Percentiles rank a stretch among this genome's conserved stretches.
These are phyloP conservation scores for Phaeodactylum tricornutum DNA, from an alignment of 108 stramenopile species.

Conservation along the genomic window DNA sequence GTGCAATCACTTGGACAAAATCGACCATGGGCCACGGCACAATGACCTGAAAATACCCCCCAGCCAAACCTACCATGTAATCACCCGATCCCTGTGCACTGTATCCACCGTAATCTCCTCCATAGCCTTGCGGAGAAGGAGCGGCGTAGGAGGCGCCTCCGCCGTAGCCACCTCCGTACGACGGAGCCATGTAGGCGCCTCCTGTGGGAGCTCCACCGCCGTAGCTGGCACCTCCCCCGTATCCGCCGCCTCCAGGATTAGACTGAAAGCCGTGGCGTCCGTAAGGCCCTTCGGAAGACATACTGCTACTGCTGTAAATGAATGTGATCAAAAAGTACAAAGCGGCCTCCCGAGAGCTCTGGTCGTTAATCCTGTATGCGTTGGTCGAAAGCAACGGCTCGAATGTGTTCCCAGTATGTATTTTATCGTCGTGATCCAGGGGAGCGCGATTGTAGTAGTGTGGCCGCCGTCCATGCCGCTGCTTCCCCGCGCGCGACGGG, in stretches of 20 bases:
- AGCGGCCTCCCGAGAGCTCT: too few relatives aligned
- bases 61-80: slow-evolving; percentile 19
- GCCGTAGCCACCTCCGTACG: slow-evolving; percentile 19
- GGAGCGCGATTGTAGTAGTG: too few relatives aligned
- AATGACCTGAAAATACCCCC: neutral
- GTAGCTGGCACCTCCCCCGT: slow-evolving; percentile 26
- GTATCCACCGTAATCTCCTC: slow-evolving; percentile 33
- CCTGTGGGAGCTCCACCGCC: slow-evolving; percentile 7
- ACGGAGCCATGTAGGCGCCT: slow-evolving; percentile 42
- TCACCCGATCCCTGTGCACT: slow-evolving; percentile 19
- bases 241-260: slow-evolving; percentile 35
- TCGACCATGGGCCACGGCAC: neutral
- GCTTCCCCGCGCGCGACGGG: too few relatives aligned
- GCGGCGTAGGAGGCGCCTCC: slow-evolving; percentile 30
- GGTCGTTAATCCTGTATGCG: too few relatives aligned
- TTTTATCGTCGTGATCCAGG: too few relatives aligned
- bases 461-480: too few relatives aligned
- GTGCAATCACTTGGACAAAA: neutral
- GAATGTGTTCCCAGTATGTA: too few relatives aligned
- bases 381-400: too few relatives aligned
- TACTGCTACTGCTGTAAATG: slow-evolving; percentile 1
- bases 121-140: slow-evolving; percentile 29
- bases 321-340: too few relatives aligned
- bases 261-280: slow-evolving; percentile 59
- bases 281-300: slow-evolving; percentile 75